These are phyloP conservation scores for Penicillium flavigenum DNA, from an alignment of 495 filamentous ascomycete genomes.

Conservation along the genomic window DNA sequence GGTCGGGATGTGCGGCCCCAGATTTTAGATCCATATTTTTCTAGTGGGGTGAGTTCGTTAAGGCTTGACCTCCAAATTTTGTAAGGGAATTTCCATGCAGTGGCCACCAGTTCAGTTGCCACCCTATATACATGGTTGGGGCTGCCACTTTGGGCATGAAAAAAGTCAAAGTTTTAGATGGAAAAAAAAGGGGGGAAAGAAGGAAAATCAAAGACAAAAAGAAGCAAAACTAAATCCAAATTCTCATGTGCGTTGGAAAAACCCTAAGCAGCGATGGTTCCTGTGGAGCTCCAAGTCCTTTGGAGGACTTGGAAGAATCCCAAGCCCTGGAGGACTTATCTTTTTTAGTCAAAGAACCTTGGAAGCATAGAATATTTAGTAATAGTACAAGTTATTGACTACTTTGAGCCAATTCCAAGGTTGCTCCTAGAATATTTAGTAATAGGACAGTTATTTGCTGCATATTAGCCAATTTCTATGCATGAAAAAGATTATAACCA, in stretches of 20 bases:
- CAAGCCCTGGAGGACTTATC: too few relatives aligned
- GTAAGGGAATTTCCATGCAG: neutral
- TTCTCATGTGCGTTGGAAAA: conserved; percentile 1
- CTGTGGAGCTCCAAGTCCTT: too few relatives aligned
- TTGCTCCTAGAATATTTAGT: too few relatives aligned
- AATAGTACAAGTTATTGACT: too few relatives aligned
- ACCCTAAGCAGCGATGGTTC: neutral
- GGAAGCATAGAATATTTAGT: too few relatives aligned
- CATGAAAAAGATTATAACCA: too few relatives aligned
- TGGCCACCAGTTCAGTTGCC: neutral
- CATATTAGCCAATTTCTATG: too few relatives aligned
- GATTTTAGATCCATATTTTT: conserved; percentile 29
- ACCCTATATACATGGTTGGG: neutral
- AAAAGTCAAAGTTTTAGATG: conserved; percentile 4
- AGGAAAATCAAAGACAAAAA: conserved; percentile 1
- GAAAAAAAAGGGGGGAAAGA: neutral
- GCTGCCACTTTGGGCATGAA: conserved; percentile 3
- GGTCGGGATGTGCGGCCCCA: conserved; percentile 33
- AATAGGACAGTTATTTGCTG: too few relatives aligned
- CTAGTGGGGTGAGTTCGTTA: conserved; percentile 18
- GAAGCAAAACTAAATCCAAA: neutral
- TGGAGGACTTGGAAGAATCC: too few relatives aligned
- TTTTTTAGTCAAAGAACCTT: too few relatives aligned
- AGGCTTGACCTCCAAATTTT: neutral
- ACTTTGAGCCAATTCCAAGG: too few relatives aligned